Evolutionary conservation across 2,329 filamentous ascomycete species (phyloP).

Genomic region (Colletotrichum tofieldiae): DNA sequence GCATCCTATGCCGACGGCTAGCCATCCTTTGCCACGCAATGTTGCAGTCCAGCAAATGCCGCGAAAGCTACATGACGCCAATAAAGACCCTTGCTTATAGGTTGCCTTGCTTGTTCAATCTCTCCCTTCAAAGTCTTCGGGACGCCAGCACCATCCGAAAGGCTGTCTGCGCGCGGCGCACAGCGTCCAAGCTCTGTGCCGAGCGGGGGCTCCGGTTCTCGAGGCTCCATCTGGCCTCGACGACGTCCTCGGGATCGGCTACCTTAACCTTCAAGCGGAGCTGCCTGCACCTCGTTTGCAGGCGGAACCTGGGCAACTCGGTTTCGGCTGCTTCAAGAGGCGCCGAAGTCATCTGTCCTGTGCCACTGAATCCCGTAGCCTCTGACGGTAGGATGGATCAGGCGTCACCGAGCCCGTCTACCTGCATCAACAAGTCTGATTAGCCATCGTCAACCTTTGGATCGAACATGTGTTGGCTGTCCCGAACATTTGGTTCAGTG

Average conservation of each 20-base stretch:
- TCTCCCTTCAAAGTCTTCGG: background rate
- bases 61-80: background rate
- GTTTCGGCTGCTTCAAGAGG: background rate
- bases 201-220: conserved; percentile 14
- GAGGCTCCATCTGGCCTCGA: background rate
- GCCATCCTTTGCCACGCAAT: background rate
- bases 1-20: background rate
- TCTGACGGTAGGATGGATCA: too few relatives aligned
- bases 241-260: background rate
- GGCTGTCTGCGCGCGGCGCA: background rate
- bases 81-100: background rate
- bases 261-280: background rate
- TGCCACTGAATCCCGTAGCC: conserved; percentile 1
- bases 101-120: background rate
- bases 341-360: background rate
- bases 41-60: background rate
- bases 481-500: background rate
- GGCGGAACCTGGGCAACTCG: background rate
- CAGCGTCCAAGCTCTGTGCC: conserved; percentile 2
- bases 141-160: background rate
- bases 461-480: background rate
- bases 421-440: background rate
- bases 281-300: background rate
- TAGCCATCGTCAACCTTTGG: background rate
- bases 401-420: too few relatives aligned